These are phyloP conservation scores for Myrica gale DNA, from an alignment of 306 rosid species.

Conservation along the genomic window DNA sequence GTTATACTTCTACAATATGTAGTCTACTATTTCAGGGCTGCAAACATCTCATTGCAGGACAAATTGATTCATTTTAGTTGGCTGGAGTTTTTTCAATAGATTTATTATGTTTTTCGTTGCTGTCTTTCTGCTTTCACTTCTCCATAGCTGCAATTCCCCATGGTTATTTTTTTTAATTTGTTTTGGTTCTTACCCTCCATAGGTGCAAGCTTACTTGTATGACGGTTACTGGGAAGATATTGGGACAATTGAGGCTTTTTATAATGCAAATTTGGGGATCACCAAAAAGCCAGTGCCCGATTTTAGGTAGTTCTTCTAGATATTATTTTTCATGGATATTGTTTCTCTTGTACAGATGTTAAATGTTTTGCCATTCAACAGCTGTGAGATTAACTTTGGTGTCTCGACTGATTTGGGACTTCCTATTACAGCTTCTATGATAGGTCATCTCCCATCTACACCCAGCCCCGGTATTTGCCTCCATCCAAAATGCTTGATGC, in stretches of 20 bases:
- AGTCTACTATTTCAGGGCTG: neutral
- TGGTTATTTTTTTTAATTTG: neutral
- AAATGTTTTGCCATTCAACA: slow-evolving; percentile 19
- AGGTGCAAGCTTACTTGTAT: slow-evolving; percentile 97
- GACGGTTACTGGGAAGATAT: slow-evolving; percentile 99
- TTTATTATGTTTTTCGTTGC: neutral
- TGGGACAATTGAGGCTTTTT: slow-evolving; percentile 98
- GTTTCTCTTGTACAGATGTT: slow-evolving; percentile 3
- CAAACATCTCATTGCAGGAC: neutral
- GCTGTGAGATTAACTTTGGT: slow-evolving; percentile 10
- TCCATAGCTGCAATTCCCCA: neutral
- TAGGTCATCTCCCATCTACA: slow-evolving; percentile 97
- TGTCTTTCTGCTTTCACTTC: neutral
- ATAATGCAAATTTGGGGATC: slow-evolving; percentile 93
- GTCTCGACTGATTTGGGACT: slow-evolving; percentile 20
- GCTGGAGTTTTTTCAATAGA: slow-evolving; percentile 10
- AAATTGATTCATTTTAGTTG: neutral
- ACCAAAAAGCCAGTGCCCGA: slow-evolving; percentile 96
- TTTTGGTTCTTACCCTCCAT: slow-evolving; percentile 12
- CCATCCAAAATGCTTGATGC: slow-evolving; percentile 99
- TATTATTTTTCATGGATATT: slow-evolving; percentile 9
- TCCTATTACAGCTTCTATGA: slow-evolving; percentile 75
- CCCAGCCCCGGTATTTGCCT: slow-evolving; percentile 96
- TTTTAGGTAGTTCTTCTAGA: slow-evolving; percentile 58
- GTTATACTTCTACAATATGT: too few species aligned